Percentiles rank a stretch among this genome's conserved stretches.
These are phyloP conservation scores for Aspergillus aculeatinus DNA, from an alignment of 2,329 filamentous ascomycete species.

Conservation along the genomic window DNA sequence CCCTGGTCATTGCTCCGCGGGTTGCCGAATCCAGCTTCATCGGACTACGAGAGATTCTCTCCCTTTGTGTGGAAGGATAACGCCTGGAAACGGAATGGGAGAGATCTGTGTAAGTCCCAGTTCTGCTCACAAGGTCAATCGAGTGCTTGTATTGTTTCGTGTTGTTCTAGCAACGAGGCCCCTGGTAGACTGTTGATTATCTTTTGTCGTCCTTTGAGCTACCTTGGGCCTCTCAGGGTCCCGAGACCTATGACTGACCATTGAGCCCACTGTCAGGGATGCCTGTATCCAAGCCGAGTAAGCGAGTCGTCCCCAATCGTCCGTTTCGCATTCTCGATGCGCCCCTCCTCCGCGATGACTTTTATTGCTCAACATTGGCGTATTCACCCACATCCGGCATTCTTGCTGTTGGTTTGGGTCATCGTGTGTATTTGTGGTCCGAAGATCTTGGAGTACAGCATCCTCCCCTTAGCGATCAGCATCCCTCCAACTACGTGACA, in stretches of 20 bases:
- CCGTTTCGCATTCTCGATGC: slow-evolving; percentile 90
- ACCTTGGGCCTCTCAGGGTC: not conserved
- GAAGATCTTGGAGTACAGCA: slow-evolving; percentile 67
- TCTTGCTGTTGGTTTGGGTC: slow-evolving; percentile 79
- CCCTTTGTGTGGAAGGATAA: slow-evolving; percentile 42
- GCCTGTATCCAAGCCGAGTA: slow-evolving; percentile 14
- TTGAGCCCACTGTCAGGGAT: slow-evolving; percentile 19
- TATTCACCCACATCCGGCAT: slow-evolving; percentile 74
- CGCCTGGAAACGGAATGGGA: slow-evolving; percentile 37
- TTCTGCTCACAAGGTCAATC: not conserved
- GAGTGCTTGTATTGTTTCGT: not conserved
- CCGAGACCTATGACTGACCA: not conserved
- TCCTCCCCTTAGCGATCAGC: slow-evolving; percentile 55
- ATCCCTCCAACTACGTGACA: slow-evolving; percentile 62
- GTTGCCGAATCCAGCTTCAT: slow-evolving; percentile 26
- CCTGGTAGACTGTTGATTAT: not conserved
- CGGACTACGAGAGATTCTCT: slow-evolving; percentile 30
- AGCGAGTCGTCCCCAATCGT: slow-evolving; percentile 61
- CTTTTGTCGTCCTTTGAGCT: not conserved
- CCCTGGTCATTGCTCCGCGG: slow-evolving; percentile 20
- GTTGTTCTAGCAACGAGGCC: not conserved
- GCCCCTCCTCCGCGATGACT: slow-evolving; percentile 86
- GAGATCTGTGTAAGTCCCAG: slow-evolving; percentile 34
- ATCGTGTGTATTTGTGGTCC: slow-evolving; percentile 84
- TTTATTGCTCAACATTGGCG: slow-evolving; percentile 87